Conservation (phyloP, 768 basidiomycete genomes). For the Tulasnella sp. region DNA sequence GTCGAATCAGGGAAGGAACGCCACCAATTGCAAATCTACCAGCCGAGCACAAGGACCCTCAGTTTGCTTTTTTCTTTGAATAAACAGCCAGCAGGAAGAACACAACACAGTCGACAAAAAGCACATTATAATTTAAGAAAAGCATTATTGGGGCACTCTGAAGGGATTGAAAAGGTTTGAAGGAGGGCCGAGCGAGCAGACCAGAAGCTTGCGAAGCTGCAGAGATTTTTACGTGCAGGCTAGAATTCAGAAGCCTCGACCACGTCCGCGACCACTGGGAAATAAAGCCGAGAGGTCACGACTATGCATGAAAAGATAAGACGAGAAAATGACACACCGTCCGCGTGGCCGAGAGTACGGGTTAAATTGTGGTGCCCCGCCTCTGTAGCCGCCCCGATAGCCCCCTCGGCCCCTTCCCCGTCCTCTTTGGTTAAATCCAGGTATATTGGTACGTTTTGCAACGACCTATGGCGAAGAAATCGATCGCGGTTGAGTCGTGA, state of each 20-base stretch:
- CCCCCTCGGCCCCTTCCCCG: constrained; percentile 50
- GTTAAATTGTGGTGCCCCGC: constrained; percentile 45
- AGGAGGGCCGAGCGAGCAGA: background rate
- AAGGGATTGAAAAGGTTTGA: background rate
- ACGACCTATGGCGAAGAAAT: constrained; percentile 59
- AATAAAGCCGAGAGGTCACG: background rate
- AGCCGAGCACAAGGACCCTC: background rate
- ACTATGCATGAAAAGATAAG: background rate
- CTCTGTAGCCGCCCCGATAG: constrained; percentile 52
- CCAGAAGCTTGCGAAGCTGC: background rate
- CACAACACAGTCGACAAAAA: background rate
- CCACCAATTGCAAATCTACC: background rate
- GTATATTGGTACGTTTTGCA: constrained; percentile 91
- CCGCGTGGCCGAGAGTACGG: constrained; percentile 64
- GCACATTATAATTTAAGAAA: background rate
- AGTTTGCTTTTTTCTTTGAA: background rate
- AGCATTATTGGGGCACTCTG: background rate
- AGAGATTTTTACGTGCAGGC: background rate
- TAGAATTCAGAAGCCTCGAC: constrained; percentile 4
- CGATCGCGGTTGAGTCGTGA: background rate
- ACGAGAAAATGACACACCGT: constrained; percentile 44
- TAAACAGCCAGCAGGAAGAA: background rate
- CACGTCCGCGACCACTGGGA: constrained; percentile 7
- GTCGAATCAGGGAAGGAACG: background rate
- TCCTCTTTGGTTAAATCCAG: constrained; percentile 78